These are phyloP conservation scores for Russula sp. DNA, from an alignment of 768 basidiomycete species.

Conservation along the genomic window DNA sequence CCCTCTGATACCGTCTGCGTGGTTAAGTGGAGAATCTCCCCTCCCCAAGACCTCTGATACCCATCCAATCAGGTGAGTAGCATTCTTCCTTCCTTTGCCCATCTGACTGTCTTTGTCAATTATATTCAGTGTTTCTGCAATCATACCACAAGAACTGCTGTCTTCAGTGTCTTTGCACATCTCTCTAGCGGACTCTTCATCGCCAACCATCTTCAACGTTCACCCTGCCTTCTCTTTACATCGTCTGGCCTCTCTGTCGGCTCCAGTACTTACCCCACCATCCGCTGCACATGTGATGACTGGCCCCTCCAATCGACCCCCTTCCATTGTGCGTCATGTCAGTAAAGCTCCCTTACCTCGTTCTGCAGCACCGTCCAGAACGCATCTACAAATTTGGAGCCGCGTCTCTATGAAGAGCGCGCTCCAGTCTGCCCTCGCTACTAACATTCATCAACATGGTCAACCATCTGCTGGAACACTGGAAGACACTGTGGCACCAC, in stretches of 20 bases:
- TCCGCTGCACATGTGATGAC: conserved; percentile 24
- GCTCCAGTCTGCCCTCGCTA: conserved; percentile 22
- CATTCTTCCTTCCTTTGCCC: background rate
- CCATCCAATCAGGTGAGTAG: conserved; percentile 22
- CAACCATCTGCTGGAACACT: background rate
- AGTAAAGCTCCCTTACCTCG: conserved; percentile 1
- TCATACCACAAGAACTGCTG: conserved; percentile 56
- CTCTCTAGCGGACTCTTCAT: conserved; percentile 31
- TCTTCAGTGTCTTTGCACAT: conserved; percentile 46
- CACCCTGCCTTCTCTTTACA: conserved; percentile 41
- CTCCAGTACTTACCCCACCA: conserved; percentile 21
- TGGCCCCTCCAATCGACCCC: background rate
- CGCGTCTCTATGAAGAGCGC: conserved; percentile 23
- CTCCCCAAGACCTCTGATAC: conserved; percentile 23
- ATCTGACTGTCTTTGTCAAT: conserved; percentile 28
- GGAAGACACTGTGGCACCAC: conserved; percentile 12
- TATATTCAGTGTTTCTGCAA: conserved; percentile 47
- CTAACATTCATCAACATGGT: conserved; percentile 14
- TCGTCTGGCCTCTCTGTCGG: conserved; percentile 30
- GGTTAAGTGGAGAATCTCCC: conserved; percentile 14
- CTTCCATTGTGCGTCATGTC: conserved; percentile 4
- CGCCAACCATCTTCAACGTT: conserved; percentile 43
- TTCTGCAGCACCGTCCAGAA: conserved; percentile 11
- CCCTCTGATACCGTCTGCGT: conserved; percentile 21
- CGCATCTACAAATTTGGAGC: conserved; percentile 22